Base-by-base conservation (phyloP, 176 grass and related monocot genomes). In the Dactylis glomerata region DNA sequence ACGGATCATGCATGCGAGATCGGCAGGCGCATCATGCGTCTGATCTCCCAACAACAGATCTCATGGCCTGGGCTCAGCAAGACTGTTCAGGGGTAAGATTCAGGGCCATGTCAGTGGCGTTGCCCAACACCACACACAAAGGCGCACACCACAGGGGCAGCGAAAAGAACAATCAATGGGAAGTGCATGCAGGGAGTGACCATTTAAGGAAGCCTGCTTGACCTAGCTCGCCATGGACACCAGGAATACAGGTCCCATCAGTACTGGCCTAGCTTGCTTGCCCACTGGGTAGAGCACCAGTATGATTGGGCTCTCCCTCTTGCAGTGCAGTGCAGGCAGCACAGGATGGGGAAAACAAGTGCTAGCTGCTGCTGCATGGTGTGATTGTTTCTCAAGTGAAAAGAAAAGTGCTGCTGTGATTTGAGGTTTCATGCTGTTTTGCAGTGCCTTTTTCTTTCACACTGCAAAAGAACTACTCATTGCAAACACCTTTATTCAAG, bases 151-250 rank as follows among this genome's bases (percentile, higher is more conserved):
- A 86, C 90, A 85, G 31, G 75, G 72, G 75, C 59, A 71, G 84
- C 70, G 88, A 89, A 69, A 91, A 91, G 88, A 93, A 92, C 82
- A 89, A 82, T 87, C 87, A 89, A 45, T 61, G 81, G 80, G 46
- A 84, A 89, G 62, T 49, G 87, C 55, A 78, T 84, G 78, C 72
- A 28, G 57, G 79, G 76, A 72, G 46, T 71, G 67, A 70, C 89
- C 82, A 91, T 88, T 89, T 96, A 91, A 87, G 88, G 89, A 87
- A 96, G 85, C 66, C 86, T 76, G 38, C 88, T 87, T 91, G 84
- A 85, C 86, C 70, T 88, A 63, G 49, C 83, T 88, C 68, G 64
- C 82, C 66, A 73, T 73, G 37, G 52, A 47, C 84, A 76, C 52
- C 89, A 56, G 69, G 85, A 91, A 91, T 82, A 84, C 77, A 68